A percentile compares a stretch with the other conserved stretches of the same genome.
These are phyloP conservation scores for Ustanciosporium gigantosporum DNA, from an alignment of 1,284 basidiomycete genomes.

Conservation along the genomic window DNA sequence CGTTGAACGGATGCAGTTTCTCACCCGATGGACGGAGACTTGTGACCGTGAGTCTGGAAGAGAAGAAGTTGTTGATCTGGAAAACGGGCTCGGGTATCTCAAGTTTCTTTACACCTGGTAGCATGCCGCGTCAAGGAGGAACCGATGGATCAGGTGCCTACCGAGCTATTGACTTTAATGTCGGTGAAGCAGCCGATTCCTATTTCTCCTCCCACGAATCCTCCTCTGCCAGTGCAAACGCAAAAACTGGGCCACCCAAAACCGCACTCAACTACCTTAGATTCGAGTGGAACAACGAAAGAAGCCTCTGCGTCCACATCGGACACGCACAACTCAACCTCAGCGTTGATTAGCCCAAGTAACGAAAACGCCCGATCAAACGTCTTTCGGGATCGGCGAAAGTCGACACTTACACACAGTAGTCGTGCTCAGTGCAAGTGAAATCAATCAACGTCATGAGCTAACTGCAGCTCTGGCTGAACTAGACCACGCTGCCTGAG, in stretches of 20 bases:
- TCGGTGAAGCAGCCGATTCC: constrained; percentile 33
- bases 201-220: background rate
- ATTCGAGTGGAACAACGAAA: constrained; percentile 50
- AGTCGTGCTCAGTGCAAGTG: too few species aligned
- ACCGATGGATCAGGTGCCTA: constrained; percentile 64
- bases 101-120: constrained; percentile 87
- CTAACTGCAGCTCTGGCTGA: too few species aligned
- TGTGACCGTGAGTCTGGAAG: constrained; percentile 82
- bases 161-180: constrained; percentile 52
- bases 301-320: constrained; percentile 44
- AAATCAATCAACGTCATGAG: too few species aligned
- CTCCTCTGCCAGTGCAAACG: constrained; percentile 5
- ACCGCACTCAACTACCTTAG: constrained; percentile 16
- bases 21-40: constrained; percentile 88
- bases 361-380: too few species aligned
- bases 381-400: too few species aligned
- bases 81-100: constrained; percentile 65
- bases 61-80: constrained; percentile 65
- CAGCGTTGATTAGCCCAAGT: constrained; percentile 34
- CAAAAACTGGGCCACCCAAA: too few species aligned
- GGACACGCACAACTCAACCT: constrained; percentile 50
- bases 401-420: too few species aligned
- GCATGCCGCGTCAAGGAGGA: constrained; percentile 84
- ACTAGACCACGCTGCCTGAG: too few species aligned
- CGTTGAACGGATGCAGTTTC: constrained; percentile 64